Conservation (phyloP, 2,329 filamentous ascomycete species). For the Penicillium sp. region DNA sequence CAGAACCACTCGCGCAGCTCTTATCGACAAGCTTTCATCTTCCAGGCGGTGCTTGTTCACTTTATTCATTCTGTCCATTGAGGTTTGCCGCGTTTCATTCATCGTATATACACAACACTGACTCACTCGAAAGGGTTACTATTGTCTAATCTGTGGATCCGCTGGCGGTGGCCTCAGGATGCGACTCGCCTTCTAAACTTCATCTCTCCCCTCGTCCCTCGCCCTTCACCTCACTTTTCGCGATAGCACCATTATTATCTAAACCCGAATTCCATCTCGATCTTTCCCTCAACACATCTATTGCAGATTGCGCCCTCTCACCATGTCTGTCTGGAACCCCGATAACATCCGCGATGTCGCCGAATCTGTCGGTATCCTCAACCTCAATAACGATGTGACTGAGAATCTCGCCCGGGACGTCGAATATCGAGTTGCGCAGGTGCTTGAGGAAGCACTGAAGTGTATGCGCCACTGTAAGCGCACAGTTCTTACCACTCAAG, state of each 20-base stretch:
- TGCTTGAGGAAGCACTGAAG: constrained; percentile 89
- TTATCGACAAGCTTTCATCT: constrained; percentile 18
- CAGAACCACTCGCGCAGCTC: constrained; percentile 16
- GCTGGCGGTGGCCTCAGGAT: constrained; percentile 14
- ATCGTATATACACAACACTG: not conserved
- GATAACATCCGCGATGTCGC: constrained; percentile 96
- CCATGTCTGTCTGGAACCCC: constrained; percentile 80
- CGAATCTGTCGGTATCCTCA: constrained; percentile 85
- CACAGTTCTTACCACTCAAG: constrained; percentile 82
- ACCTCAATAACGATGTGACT: constrained; percentile 78
- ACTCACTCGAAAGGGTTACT: not conserved
- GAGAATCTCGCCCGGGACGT: constrained; percentile 89
- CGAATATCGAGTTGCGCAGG: constrained; percentile 90
- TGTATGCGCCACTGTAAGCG: constrained; percentile 92
- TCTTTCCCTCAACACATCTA: constrained; percentile 1
- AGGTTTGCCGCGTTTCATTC: not conserved
- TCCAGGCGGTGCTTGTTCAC: not conserved
- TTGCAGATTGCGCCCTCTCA: constrained; percentile 8
- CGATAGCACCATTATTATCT: not conserved
- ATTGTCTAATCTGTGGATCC: not conserved
- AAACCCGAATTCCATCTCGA: not conserved
- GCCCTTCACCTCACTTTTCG: not conserved
- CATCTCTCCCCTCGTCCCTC: not conserved
- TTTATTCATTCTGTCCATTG: not conserved
- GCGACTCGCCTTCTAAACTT: constrained; percentile 7